Evolutionary conservation across 345 rosid species (phyloP).

Genomic region (Corchorus capsularis): DNA sequence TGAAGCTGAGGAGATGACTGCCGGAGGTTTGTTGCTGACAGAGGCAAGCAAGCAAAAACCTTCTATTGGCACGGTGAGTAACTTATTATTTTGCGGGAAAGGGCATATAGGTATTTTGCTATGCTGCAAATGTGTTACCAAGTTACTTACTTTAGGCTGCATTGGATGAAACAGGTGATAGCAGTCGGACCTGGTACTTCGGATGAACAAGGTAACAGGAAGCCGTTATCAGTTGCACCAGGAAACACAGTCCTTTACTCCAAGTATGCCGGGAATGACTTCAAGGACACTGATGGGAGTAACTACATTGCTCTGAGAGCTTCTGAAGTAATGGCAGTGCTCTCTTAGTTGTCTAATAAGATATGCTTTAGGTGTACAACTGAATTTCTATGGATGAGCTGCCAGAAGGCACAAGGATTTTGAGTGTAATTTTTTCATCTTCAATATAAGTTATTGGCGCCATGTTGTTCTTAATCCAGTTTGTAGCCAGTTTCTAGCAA

Average conservation of each 20-base stretch:
- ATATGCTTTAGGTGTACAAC: constrained; percentile 4
- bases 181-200: constrained; percentile 85
- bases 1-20: constrained; percentile 90
- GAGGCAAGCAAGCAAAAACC: constrained; percentile 92
- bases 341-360: constrained; percentile 53
- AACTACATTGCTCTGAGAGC: constrained; percentile 82
- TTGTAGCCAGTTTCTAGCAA: background rate
- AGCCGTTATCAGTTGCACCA: constrained; percentile 47
- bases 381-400: constrained; percentile 34
- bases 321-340: constrained; percentile 91
- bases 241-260: constrained; percentile 89
- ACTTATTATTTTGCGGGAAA: background rate
- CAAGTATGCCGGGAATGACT: constrained; percentile 91
- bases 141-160: background rate
- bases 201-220: constrained; percentile 75
- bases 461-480: background rate
- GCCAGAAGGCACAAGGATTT: constrained; percentile 27
- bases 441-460: constrained; percentile 14
- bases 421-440: constrained; percentile 14
- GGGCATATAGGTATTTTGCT: background rate
- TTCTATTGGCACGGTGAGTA: constrained; percentile 79
- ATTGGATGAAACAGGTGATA: constrained; percentile 55
- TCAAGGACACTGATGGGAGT: constrained; percentile 74
- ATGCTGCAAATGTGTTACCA: no score
- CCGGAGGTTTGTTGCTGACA: constrained; percentile 90